phyloP scores from a whole-genome alignment of 768 basidiomycete genomes.

The Psilocybe azurescens region DNA sequence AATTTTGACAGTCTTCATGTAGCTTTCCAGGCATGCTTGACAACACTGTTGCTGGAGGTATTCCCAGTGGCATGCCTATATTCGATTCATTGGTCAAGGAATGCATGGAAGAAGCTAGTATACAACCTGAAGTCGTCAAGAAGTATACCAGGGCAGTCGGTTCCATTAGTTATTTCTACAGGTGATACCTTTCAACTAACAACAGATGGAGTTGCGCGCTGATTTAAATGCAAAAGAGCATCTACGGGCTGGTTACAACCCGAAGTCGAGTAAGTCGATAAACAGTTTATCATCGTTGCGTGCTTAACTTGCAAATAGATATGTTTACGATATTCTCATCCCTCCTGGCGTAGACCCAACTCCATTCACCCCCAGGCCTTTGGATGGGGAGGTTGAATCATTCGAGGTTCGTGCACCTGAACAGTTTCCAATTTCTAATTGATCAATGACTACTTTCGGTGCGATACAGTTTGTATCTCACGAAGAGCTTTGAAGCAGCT shows the following conservation, averaged over 20 bases:
- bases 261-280: constrained; percentile 71
- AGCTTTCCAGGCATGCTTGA: constrained; percentile 90
- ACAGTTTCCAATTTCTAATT: neutral
- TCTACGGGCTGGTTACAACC: constrained; percentile 82
- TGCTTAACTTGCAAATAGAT: constrained; percentile 48
- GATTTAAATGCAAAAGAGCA: constrained; percentile 43
- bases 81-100: constrained; percentile 88
- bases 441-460: neutral
- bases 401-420: constrained; percentile 66
- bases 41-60: constrained; percentile 92
- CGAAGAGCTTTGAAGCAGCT: constrained; percentile 68
- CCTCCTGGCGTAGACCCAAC: constrained; percentile 54
- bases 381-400: constrained; percentile 93
- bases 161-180: constrained; percentile 81
- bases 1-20: neutral
- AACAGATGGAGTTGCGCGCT: neutral
- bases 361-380: constrained; percentile 68
- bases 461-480: constrained; percentile 67
- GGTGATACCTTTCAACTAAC: constrained; percentile 41
- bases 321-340: constrained; percentile 82
- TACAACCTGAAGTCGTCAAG: constrained; percentile 68
- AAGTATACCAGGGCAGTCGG: constrained; percentile 66
- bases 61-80: constrained; percentile 75
- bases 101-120: constrained; percentile 91
- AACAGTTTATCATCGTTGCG: constrained; percentile 1